phyloP scores from a whole-genome alignment of 495 filamentous ascomycete species.

The Evernia prunastri region DNA sequence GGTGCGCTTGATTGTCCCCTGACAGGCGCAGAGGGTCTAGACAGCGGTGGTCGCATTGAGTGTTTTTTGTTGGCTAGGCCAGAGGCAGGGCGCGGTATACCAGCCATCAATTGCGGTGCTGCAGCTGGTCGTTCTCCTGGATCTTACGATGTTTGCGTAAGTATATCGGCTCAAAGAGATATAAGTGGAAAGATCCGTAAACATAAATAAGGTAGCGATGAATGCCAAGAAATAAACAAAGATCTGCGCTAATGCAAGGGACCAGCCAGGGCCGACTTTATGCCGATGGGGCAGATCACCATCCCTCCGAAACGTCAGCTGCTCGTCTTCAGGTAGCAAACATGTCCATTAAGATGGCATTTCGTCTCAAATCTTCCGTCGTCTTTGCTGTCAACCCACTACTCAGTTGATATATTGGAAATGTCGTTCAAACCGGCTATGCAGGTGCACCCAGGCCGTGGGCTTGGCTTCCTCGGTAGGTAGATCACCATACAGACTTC shows the following conservation, averaged over 20 bases:
- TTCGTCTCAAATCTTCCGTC: background rate
- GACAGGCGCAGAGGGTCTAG: constrained; percentile 36
- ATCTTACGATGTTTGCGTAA: background rate
- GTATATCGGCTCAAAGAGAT: constrained; percentile 1
- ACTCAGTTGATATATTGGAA: background rate
- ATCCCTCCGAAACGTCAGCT: constrained; percentile 9
- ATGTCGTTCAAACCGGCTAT: constrained; percentile 21
- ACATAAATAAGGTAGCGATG: constrained; percentile 7
- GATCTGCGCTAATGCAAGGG: constrained; percentile 9
- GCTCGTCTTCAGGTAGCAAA: background rate
- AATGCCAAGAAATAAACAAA: constrained; percentile 17
- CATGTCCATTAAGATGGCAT: background rate
- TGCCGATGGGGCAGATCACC: background rate
- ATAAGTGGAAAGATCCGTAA: constrained; percentile 2
- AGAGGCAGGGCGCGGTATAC: constrained; percentile 46
- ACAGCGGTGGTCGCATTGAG: constrained; percentile 49
- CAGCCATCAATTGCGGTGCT: constrained; percentile 40
- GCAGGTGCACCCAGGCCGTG: constrained; percentile 68
- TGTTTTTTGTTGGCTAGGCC: constrained; percentile 47
- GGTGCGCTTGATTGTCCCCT: constrained; percentile 43
- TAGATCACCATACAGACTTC: constrained; percentile 16
- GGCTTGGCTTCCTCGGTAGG: constrained; percentile 72
- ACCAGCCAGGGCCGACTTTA: background rate
- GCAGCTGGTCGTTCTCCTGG: background rate
- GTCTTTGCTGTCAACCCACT: background rate